Percentiles rank a stretch among this genome's conserved stretches.
These are phyloP conservation scores for Poa pratensis DNA, from an alignment of 176 grass and related monocot genomes.

Conservation along the genomic window DNA sequence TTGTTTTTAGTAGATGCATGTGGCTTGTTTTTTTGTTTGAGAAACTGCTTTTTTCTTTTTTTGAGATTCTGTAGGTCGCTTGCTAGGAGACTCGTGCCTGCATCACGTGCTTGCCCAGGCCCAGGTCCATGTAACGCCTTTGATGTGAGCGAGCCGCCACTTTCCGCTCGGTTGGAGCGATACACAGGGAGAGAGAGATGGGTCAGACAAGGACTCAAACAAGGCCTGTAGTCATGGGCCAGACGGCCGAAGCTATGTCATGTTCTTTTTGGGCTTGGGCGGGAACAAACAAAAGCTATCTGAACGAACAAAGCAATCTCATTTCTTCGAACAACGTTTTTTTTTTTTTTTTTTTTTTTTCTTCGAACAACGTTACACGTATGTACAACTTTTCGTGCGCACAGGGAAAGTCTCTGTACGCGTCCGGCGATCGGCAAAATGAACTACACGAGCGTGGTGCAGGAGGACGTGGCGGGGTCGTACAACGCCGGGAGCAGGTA, in stretches of 20 bases:
- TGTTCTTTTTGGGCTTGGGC: not conserved
- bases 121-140: too few species aligned
- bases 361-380: slow-evolving; percentile 24
- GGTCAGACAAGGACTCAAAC: too few species aligned
- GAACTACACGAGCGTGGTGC: slow-evolving; percentile 57
- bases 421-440: not conserved
- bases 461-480: slow-evolving; percentile 54
- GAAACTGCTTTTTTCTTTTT: too few species aligned
- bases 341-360: too few species aligned
- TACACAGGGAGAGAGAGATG: too few species aligned
- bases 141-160: too few species aligned
- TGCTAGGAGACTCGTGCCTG: too few species aligned
- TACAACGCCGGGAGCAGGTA: slow-evolving; percentile 64
- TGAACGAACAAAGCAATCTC: slow-evolving; percentile 38
- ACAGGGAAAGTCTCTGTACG: not conserved
- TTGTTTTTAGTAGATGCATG: too few species aligned
- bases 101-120: too few species aligned
- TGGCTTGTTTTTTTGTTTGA: too few species aligned
- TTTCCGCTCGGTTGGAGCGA: too few species aligned
- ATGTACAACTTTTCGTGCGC: slow-evolving; percentile 46
- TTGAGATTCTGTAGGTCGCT: too few species aligned
- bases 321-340: slow-evolving; percentile 25
- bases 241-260: not conserved
- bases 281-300: not conserved
- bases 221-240: not conserved